Conservation (phyloP, 2,329 filamentous ascomycete genomes). For the Raffaelea arxii region DNA sequence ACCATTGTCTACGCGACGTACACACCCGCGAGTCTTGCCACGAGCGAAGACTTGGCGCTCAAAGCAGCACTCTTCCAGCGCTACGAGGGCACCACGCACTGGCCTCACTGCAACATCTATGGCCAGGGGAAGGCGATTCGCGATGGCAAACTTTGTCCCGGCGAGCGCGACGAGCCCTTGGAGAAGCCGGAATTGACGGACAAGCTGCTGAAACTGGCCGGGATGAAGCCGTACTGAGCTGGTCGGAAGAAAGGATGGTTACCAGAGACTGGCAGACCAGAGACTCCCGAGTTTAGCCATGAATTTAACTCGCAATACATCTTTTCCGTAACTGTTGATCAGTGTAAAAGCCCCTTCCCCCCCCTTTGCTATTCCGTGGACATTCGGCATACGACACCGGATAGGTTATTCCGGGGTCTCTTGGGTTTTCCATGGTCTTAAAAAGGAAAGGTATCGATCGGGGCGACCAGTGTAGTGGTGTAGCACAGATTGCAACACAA, state of each 20-base stretch:
- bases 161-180: constrained; percentile 18
- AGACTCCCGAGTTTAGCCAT: too few relatives aligned
- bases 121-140: neutral
- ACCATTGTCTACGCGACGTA: constrained; percentile 25
- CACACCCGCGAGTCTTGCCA: constrained; percentile 23
- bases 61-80: constrained; percentile 20
- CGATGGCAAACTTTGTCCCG: constrained; percentile 1
- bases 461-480: too few relatives aligned
- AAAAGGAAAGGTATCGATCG: too few relatives aligned
- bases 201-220: constrained; percentile 22
- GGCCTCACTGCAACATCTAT: constrained; percentile 13
- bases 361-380: too few relatives aligned
- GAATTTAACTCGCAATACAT: too few relatives aligned
- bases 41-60: constrained; percentile 15
- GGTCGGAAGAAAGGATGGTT: neutral
- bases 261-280: too few relatives aligned
- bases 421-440: too few relatives aligned
- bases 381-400: too few relatives aligned
- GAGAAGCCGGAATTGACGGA: constrained; percentile 26
- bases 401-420: too few relatives aligned
- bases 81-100: constrained; percentile 21
- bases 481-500: too few relatives aligned
- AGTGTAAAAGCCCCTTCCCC: too few relatives aligned
- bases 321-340: too few relatives aligned
- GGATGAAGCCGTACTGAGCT: constrained; percentile 18